Evolutionary conservation across 352 stramenopile species (phyloP).

Genomic region (Globisporangium orthogonon): DNA sequence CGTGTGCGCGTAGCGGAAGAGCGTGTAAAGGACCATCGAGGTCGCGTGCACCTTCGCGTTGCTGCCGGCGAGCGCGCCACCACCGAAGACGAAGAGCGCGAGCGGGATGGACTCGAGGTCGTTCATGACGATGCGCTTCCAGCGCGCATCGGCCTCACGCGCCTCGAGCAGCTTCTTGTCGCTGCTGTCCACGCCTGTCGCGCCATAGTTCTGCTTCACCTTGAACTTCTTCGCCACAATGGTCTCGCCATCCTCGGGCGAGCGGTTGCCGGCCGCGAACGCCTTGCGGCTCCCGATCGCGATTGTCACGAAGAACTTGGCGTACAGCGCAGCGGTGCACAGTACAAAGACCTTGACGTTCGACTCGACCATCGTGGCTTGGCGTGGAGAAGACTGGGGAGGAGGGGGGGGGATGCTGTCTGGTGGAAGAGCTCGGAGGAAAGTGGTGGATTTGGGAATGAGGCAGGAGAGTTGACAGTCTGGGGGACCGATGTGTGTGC

Average conservation of each 20-base stretch:
- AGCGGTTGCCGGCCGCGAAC: conserved; percentile 7
- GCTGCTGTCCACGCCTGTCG: not conserved
- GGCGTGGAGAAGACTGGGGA: no score
- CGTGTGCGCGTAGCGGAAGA: conserved; percentile 27
- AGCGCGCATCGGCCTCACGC: conserved; percentile 31
- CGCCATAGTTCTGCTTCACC: conserved; percentile 5
- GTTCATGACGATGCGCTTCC: conserved; percentile 44
- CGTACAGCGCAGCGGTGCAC: conserved; percentile 8
- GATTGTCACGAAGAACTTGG: conserved; percentile 12
- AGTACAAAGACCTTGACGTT: not conserved
- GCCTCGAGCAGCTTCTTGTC: conserved; percentile 9
- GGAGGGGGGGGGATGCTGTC: no score
- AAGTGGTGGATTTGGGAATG: no score
- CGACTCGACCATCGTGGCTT: not conserved
- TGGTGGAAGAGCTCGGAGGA: no score
- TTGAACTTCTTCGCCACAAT: not conserved
- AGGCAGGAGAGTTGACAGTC: no score
- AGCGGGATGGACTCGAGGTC: conserved; percentile 58
- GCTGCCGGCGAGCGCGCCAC: conserved; percentile 28
- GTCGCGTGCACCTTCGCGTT: conserved; percentile 28
- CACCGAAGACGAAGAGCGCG: conserved; percentile 41
- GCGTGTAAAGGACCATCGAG: conserved; percentile 31
- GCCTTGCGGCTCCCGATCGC: conserved; percentile 14
- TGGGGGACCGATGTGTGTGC: no score
- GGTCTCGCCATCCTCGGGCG: conserved; percentile 9